Conservation (phyloP, 2,329 filamentous ascomycete genomes). For the Malbranchea cinnamomea region DNA sequence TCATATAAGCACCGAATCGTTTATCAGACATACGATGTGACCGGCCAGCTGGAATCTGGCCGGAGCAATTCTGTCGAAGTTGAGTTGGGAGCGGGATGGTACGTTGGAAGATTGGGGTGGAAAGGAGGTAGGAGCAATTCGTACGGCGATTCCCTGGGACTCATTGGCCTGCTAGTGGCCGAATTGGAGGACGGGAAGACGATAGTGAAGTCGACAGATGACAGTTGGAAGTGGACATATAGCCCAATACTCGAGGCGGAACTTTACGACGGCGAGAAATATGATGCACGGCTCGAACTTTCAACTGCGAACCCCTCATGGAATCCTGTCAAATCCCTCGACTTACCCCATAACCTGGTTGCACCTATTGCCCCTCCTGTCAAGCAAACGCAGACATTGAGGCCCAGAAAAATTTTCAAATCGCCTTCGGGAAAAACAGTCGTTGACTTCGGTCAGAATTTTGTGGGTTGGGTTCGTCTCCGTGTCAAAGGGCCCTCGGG, state of each 20-base stretch:
- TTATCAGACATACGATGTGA: slow-evolving; percentile 41
- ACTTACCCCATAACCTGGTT: slow-evolving; percentile 21
- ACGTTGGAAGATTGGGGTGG: slow-evolving; percentile 20
- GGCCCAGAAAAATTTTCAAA: slow-evolving; percentile 15
- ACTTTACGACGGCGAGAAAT: slow-evolving; percentile 40
- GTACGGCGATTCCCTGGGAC: slow-evolving; percentile 15
- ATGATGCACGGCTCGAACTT: slow-evolving; percentile 29
- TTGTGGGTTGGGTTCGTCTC: slow-evolving; percentile 37
- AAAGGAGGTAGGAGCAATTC: slow-evolving; percentile 11
- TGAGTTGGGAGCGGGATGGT: slow-evolving; percentile 38
- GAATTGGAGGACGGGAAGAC: slow-evolving; percentile 7
- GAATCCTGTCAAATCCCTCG: slow-evolving; percentile 17
- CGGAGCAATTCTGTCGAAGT: slow-evolving; percentile 32
- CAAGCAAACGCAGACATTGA: slow-evolving; percentile 19
- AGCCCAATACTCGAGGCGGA: slow-evolving; percentile 20
- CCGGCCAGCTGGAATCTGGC: slow-evolving; percentile 26
- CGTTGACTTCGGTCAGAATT: slow-evolving; percentile 44
- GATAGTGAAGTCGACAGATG: slow-evolving; percentile 11
- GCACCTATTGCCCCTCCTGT: slow-evolving; percentile 33
- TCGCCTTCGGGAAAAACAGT: slow-evolving; percentile 33
- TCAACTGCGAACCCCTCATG: not conserved
- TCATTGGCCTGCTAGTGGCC: slow-evolving; percentile 19
- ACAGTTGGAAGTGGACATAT: slow-evolving; percentile 13
- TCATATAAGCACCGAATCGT: slow-evolving; percentile 35
- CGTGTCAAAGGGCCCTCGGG: slow-evolving; percentile 10